phyloP scores from a whole-genome alignment of 495 filamentous ascomycete genomes.

The Xylaria castorea region DNA sequence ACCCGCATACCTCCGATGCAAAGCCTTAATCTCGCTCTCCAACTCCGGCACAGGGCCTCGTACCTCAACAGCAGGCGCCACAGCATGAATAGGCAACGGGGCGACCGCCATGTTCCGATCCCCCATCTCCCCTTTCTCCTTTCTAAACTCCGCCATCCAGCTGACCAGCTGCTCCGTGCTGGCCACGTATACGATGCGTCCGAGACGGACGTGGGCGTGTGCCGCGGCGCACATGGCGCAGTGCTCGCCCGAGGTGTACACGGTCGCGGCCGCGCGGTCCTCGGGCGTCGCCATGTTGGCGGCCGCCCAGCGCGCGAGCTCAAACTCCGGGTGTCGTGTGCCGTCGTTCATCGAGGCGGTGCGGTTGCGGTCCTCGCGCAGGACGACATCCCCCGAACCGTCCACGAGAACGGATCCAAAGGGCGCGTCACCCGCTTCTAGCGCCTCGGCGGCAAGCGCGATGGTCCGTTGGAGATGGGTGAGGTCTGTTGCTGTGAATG shows the following conservation, averaged over 20 bases:
- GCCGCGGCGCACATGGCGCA: constrained; percentile 46
- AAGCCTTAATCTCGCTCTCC: constrained; percentile 19
- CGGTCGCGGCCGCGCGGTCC: constrained; percentile 36
- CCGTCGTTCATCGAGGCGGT: constrained; percentile 21
- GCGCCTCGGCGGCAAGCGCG: constrained; percentile 39
- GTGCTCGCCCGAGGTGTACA: constrained; percentile 49
- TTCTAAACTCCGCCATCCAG: constrained; percentile 25
- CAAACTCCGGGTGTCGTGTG: constrained; percentile 33
- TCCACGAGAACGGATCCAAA: constrained; percentile 37
- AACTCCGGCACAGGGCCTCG: constrained; percentile 26
- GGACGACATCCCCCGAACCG: constrained; percentile 4
- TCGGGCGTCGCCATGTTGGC: constrained; percentile 35
- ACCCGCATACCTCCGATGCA: constrained; percentile 20
- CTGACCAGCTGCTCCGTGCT: constrained; percentile 14
- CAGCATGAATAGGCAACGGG: not conserved
- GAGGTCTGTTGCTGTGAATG: constrained; percentile 1
- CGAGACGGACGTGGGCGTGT: constrained; percentile 41
- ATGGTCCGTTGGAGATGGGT: constrained; percentile 23
- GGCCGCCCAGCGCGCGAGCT: constrained; percentile 31
- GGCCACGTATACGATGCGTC: constrained; percentile 40
- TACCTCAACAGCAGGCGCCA: constrained; percentile 20
- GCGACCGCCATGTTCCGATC: not conserved
- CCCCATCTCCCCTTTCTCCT: constrained; percentile 4
- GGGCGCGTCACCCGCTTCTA: constrained; percentile 43
- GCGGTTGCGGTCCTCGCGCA: constrained; percentile 32